Conservation (phyloP, 345 rosid genomes). For the Eucalyptus tenuipes region DNA sequence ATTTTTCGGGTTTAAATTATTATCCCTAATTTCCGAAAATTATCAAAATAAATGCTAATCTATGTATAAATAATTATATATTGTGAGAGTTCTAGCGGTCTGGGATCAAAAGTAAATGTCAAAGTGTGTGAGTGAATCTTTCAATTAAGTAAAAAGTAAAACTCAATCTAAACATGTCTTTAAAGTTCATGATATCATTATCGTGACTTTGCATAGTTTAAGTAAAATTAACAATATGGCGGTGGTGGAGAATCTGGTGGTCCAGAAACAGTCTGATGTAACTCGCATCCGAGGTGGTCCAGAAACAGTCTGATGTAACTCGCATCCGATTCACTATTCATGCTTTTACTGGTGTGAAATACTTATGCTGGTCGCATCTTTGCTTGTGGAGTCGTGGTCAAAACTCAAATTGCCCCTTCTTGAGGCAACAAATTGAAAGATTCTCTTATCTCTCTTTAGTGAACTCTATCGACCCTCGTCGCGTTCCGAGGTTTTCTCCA, state of each 20-base stretch:
- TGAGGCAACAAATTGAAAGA: not conserved
- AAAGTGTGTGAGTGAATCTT: not conserved
- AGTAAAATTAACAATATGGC: not conserved
- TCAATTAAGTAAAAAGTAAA: not conserved
- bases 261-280: not conserved
- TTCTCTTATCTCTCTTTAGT: not conserved
- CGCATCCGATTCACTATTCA: not conserved
- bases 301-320: not conserved
- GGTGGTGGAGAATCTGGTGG: not conserved
- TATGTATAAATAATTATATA: not conserved
- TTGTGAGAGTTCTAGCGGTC: not conserved
- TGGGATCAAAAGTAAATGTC: not conserved
- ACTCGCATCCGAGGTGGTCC: not conserved
- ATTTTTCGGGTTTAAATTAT: not conserved
- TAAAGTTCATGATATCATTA: not conserved
- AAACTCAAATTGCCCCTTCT: not conserved
- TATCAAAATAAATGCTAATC: not conserved
- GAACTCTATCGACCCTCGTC: not conserved
- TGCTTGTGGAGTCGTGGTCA: not conserved
- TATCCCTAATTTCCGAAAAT: not conserved
- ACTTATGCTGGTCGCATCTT: not conserved
- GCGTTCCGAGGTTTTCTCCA: not conserved
- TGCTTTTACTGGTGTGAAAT: not conserved
- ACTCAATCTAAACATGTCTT: not conserved
- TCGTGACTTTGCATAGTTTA: not conserved